These are phyloP conservation scores for Fusarium nanum DNA, from an alignment of 2,329 filamentous ascomycete genomes.

Conservation along the genomic window DNA sequence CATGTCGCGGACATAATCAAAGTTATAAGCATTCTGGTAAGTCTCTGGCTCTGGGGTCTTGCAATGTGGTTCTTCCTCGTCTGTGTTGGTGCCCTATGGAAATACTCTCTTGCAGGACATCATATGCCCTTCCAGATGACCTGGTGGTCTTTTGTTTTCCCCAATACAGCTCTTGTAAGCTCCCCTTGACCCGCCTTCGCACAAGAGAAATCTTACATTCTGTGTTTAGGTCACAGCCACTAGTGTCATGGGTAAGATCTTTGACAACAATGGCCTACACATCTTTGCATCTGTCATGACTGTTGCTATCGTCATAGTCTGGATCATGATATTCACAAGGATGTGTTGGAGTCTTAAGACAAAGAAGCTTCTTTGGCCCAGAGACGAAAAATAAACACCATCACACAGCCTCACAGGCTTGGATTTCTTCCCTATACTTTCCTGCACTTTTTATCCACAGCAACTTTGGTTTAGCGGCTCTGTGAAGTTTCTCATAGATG, in stretches of 20 bases:
- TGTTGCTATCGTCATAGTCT: constrained; percentile 72
- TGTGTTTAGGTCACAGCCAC: constrained; percentile 71
- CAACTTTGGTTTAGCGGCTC: background rate
- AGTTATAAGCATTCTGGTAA: constrained; percentile 68
- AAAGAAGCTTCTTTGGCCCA: constrained; percentile 81
- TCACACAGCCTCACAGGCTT: background rate
- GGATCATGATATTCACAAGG: constrained; percentile 74
- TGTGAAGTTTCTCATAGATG: background rate
- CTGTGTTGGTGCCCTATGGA: constrained; percentile 79
- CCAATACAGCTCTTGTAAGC: constrained; percentile 75
- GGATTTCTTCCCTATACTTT: background rate
- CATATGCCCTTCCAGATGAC: constrained; percentile 84
- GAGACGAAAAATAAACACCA: constrained; percentile 56
- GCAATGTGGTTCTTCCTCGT: constrained; percentile 88
- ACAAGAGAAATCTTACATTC: background rate
- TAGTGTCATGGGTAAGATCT: constrained; percentile 73
- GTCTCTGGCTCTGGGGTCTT: constrained; percentile 85
- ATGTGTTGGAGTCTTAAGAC: constrained; percentile 77
- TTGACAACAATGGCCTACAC: constrained; percentile 68
- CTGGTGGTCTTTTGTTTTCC: constrained; percentile 87
- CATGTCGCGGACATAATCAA: constrained; percentile 59
- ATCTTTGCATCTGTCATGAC: constrained; percentile 77
- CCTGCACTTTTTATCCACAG: background rate
- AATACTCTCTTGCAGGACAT: constrained; percentile 66
- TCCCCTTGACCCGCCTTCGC: background rate